A percentile compares a stretch with the other conserved stretches of the same genome.
Evolutionary conservation across 495 filamentous ascomycete species (phyloP).

Genomic region (Parathielavia appendiculata): DNA sequence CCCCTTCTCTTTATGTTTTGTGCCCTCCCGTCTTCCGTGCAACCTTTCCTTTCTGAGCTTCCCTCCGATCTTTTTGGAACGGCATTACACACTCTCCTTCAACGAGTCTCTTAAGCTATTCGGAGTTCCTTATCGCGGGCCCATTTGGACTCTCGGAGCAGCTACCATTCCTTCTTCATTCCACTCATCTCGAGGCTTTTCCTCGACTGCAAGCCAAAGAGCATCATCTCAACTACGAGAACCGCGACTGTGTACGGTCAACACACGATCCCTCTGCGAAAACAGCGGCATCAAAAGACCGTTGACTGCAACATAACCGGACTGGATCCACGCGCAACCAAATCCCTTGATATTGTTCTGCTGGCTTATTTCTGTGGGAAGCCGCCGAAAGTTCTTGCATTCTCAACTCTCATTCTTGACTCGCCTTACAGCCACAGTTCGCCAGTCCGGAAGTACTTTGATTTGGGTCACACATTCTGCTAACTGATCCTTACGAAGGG

Average conservation of each 20-base stretch:
- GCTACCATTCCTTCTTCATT: slow-evolving; percentile 23
- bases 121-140: slow-evolving; percentile 25
- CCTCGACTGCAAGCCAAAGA: slow-evolving; percentile 1
- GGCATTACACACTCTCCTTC: slow-evolving; percentile 24
- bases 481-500: not conserved
- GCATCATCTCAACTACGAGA: not conserved
- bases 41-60: slow-evolving; percentile 20
- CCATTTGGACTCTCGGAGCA: slow-evolving; percentile 22
- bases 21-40: slow-evolving; percentile 14
- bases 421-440: not conserved
- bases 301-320: slow-evolving; percentile 2
- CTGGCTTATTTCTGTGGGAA: slow-evolving; percentile 8
- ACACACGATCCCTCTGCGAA: slow-evolving; percentile 11
- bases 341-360: not conserved
- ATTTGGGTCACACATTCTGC: not conserved
- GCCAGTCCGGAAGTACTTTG: not conserved
- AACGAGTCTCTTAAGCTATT: slow-evolving; percentile 21
- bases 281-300: not conserved
- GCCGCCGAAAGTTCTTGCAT: slow-evolving; percentile 3
- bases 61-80: slow-evolving; percentile 15
- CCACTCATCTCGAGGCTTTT: not conserved
- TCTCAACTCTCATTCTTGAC: slow-evolving; percentile 1
- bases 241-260: not conserved
- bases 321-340: slow-evolving; percentile 14
- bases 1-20: slow-evolving; percentile 15